These are phyloP conservation scores for Curvularia verruculosa DNA, from an alignment of 2,329 filamentous ascomycete species.

Conservation along the genomic window DNA sequence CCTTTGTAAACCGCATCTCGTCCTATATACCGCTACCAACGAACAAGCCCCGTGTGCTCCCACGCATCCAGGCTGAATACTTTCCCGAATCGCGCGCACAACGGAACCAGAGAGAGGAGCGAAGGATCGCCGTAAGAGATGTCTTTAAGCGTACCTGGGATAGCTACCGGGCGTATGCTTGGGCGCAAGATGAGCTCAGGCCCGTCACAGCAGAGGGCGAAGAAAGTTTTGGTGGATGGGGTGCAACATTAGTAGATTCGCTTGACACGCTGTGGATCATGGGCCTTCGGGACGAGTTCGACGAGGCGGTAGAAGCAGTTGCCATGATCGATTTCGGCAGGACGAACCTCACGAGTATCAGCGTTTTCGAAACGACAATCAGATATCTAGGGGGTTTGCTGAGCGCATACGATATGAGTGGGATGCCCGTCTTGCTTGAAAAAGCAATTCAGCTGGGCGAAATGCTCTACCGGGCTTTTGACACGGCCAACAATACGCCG, in stretches of 20 bases:
- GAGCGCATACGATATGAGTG: slow-evolving; percentile 48
- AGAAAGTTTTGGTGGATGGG: slow-evolving; percentile 57
- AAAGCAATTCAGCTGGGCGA: slow-evolving; percentile 48
- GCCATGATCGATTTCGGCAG: slow-evolving; percentile 54
- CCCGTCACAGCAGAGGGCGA: slow-evolving; percentile 48
- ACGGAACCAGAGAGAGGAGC: slow-evolving; percentile 36
- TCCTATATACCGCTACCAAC: slow-evolving; percentile 48
- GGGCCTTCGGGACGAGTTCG: slow-evolving; percentile 56
- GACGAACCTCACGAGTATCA: slow-evolving; percentile 50
- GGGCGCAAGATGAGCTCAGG: slow-evolving; percentile 55
- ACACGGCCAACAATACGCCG: slow-evolving; percentile 54
- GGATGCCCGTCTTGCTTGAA: slow-evolving; percentile 42
- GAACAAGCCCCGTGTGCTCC: slow-evolving; percentile 46
- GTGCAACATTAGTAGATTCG: slow-evolving; percentile 55
- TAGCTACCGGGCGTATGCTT: slow-evolving; percentile 53
- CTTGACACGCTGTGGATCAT: slow-evolving; percentile 58
- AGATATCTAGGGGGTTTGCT: slow-evolving; percentile 48
- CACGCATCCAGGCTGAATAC: slow-evolving; percentile 51
- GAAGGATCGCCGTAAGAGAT: slow-evolving; percentile 48
- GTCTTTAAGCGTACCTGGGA: slow-evolving; percentile 54
- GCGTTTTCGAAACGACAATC: slow-evolving; percentile 60
- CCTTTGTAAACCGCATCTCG: slow-evolving; percentile 47
- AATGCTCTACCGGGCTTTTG: slow-evolving; percentile 57
- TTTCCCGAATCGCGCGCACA: slow-evolving; percentile 40
- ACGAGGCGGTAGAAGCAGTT: slow-evolving; percentile 54